phyloP scores from a whole-genome alignment of 2,329 filamentous ascomycete species.

The Fusarium sp. region DNA sequence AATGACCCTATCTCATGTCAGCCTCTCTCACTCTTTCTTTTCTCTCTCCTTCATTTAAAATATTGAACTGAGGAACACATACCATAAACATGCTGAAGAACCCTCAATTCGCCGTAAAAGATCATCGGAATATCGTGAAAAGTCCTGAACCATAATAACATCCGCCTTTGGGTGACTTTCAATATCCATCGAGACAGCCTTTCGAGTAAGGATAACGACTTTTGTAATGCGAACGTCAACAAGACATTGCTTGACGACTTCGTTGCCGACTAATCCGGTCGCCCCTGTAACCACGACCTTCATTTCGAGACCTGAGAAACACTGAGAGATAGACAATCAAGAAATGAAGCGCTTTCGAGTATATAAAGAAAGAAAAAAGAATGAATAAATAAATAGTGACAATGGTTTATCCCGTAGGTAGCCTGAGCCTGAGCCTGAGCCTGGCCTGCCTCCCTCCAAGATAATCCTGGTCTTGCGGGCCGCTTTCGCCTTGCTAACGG shows the following conservation, averaged over 20 bases:
- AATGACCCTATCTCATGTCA: constrained; percentile 51
- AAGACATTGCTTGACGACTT: constrained; percentile 64
- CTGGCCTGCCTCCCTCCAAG: background rate
- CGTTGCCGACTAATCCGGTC: constrained; percentile 68
- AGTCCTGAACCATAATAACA: constrained; percentile 63
- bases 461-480: constrained; percentile 34
- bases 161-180: constrained; percentile 61
- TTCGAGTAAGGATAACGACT: constrained; percentile 62
- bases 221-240: constrained; percentile 61
- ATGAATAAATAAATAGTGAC: background rate
- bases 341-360: background rate
- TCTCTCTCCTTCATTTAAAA: background rate
- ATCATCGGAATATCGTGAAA: constrained; percentile 60
- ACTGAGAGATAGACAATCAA: background rate
- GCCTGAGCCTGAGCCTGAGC: background rate
- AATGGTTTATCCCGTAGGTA: constrained; percentile 16
- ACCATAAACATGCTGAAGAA: constrained; percentile 74
- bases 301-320: constrained; percentile 49
- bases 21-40: background rate
- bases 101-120: constrained; percentile 55
- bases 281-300: constrained; percentile 69
- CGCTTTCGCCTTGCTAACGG: constrained; percentile 31
- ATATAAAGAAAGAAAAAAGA: background rate
- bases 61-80: constrained; percentile 42
- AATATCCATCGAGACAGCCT: constrained; percentile 56